Base-by-base conservation (phyloP, 2,329 filamentous ascomycete genomes). In the Trichocomaceae sp. region DNA sequence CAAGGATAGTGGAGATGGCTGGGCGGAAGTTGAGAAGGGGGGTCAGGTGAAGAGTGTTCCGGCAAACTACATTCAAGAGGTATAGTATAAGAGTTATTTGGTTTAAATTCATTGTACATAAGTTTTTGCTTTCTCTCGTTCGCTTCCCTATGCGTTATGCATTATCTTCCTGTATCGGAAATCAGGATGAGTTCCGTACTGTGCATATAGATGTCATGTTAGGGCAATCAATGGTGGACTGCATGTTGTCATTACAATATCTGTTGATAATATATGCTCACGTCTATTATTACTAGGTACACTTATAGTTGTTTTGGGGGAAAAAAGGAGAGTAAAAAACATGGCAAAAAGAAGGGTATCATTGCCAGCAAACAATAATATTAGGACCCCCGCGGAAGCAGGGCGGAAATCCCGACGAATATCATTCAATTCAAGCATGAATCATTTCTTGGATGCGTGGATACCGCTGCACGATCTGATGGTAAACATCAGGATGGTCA, bases 1-100 rank as follows among this genome's bases (percentile, higher is more conserved):
- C 64, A 85, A 88, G 55, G 92, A 97, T 67, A 81, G 85, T 0
- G 93, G 93, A 1, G 93, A 97, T 74, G 93, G 93, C 0, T 99
- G 93, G 93, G 89, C 86, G 26, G 93, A 97, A 75, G 93, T 99
- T 17, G 93, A 97, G 75, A 90, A 89, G 71, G 90, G 89, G 17
- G 91, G 91, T 1, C 77, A 84, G 41, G 89, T 85, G 48, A 91
- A 85, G 67, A 96, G 90, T 69, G 93, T 99, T 52, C 93, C 93
- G 46, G 91, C 91, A 37, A 95, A 90, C 70, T 99, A 97, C 75
- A 82, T 97, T 57, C 87, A 90, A 72, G 82, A 86, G 65, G 83
- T 88, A 50, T 87, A 64, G 37, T 44, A 17, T 26, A 7, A 26
- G 23, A 7, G 23, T 26, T 29, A 13, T 23, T 8, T 23, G 26